Base-by-base conservation (phyloP, 768 basidiomycete species). In the Clathrus columnatus region DNA sequence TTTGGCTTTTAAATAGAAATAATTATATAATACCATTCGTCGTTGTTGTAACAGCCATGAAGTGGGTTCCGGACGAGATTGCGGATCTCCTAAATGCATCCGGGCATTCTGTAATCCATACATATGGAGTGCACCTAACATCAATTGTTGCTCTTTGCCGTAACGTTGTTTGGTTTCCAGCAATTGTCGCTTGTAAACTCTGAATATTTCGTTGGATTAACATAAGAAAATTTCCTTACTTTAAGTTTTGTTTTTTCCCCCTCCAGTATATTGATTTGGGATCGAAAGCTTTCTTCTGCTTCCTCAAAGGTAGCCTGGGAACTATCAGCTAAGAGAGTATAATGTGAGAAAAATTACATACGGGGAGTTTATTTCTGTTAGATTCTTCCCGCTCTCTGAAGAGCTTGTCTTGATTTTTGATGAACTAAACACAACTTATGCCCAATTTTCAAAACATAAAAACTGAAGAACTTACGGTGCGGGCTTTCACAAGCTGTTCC, bases 361-460 rank as follows among this genome's bases (percentile, higher is more conserved):
- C 29, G 73, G 64, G 68, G 68, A 53, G 69, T 62, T 20, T 72
- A 73, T 27, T 70, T 72, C 61, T 75, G 50, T 81, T 79, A 4
- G 83, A 81, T 49, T 84, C 83, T 63, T 85, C 84, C 63, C 54
- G 54, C 21, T 91, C 87, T 61, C 86, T 87, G 70, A 93, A 86
- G 26, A 91, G 74, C 60, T 87, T 87, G 70, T 96, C 92, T 67
- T 95, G 93, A 28, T 83, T 78, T 66, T 91, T 91, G 73, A 97
- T 91, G 69, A 95, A 93, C 89, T 94, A 63, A 18, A 51, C 18
- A 16, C 55, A 23, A 44, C 7, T 23, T 41, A 18, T 26, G 28
- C 44, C 20, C 20, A 18, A 23, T 26, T 50, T 11, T 36, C 36
- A 17, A n/a, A 21, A 27, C 20, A 52, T 3, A 46, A 14, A 5